These are phyloP conservation scores for Meyerozyma smithsonii DNA, from an alignment of 1,139 yeast species.

Conservation along the genomic window DNA sequence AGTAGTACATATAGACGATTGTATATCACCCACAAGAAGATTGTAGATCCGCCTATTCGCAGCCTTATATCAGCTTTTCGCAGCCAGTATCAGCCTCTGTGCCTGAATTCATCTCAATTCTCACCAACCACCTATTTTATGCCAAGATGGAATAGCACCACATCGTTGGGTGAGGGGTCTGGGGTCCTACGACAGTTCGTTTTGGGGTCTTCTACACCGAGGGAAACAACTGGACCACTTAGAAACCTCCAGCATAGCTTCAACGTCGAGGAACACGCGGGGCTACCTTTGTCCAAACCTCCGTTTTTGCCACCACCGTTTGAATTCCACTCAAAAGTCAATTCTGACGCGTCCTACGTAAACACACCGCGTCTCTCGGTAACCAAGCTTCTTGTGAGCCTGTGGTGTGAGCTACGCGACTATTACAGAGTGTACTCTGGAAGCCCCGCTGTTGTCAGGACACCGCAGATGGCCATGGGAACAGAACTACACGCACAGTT, in stretches of 20 bases:
- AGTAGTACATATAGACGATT: too few species aligned
- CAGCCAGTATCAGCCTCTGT: not conserved
- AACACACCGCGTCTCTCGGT: conserved; percentile 38
- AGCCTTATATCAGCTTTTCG: not conserved
- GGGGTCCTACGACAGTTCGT: not conserved
- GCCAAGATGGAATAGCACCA: too few species aligned
- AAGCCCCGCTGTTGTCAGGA: conserved; percentile 20
- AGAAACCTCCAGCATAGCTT: conserved; percentile 10
- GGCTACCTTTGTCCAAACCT: conserved; percentile 11
- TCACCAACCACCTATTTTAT: too few species aligned
- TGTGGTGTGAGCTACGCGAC: conserved; percentile 51
- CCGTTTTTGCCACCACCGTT: conserved; percentile 17
- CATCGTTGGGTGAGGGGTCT: too few species aligned
- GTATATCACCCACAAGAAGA: too few species aligned
- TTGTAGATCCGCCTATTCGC: not conserved
- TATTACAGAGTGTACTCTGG: conserved; percentile 42
- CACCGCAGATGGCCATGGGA: conserved; percentile 36
- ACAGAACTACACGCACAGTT: conserved; percentile 33
- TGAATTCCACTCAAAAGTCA: conserved; percentile 20
- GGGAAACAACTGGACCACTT: conserved; percentile 4
- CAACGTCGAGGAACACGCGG: conserved; percentile 6
- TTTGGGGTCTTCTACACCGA: not conserved
- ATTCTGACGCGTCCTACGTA: conserved; percentile 23
- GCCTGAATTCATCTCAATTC: not conserved
- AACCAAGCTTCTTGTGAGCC: conserved; percentile 39